phyloP scores from a whole-genome alignment of 208 protist species.

The Tritrichomonas foetus region DNA sequence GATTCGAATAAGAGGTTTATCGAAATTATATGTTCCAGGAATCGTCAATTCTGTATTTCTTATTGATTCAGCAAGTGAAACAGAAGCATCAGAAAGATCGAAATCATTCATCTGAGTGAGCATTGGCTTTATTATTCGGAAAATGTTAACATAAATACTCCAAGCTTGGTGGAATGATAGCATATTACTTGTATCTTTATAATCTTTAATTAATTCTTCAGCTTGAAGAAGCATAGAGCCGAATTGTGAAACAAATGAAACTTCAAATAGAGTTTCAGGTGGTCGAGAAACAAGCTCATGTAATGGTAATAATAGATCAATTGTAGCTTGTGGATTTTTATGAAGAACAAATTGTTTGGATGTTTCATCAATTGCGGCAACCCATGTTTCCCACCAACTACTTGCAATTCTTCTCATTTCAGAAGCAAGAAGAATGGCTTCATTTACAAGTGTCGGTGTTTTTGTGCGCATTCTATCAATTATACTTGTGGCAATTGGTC shows the following conservation, averaged over 20 bases:
- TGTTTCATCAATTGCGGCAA: background rate
- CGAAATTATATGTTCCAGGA: background rate
- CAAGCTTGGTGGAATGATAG: background rate
- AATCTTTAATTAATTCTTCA: background rate
- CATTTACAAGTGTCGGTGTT: background rate
- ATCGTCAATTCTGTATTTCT: background rate
- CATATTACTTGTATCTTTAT: background rate
- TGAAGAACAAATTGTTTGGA: background rate
- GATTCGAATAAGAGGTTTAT: background rate
- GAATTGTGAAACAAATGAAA: background rate
- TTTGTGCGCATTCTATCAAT: background rate
- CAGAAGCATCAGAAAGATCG: background rate
- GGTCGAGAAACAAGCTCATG: background rate
- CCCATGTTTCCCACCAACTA: background rate
- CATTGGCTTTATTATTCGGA: background rate
- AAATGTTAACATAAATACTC: background rate
- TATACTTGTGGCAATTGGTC: background rate
- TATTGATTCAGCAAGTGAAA: background rate
- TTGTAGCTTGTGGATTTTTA: background rate
- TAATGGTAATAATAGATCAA: background rate
- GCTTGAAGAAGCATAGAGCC: background rate
- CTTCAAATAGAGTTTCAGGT: slow-evolving; percentile 13
- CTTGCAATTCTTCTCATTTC: background rate
- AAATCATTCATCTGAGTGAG: background rate
- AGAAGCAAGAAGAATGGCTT: background rate